phyloP scores from a whole-genome alignment of 805 yeast species.

The Maudiozyma saulgeensis region DNA sequence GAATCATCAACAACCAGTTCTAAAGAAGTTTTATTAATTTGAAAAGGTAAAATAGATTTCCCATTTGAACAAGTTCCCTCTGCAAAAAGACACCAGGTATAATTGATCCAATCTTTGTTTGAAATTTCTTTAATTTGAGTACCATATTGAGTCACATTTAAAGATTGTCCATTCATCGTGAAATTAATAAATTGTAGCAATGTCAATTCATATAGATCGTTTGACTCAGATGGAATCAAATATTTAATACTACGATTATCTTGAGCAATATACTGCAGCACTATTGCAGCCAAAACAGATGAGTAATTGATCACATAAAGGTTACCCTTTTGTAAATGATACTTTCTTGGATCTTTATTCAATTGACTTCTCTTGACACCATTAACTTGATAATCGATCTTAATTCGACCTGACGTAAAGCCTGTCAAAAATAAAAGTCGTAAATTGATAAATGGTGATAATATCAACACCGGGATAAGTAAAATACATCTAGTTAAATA shows the following conservation, averaged over 20 bases:
- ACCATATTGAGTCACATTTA: constrained; percentile 8
- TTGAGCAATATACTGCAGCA: constrained; percentile 24
- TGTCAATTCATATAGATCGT: constrained; percentile 9
- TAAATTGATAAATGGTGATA: neutral
- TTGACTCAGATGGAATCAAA: constrained; percentile 15
- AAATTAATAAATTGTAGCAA: constrained; percentile 13
- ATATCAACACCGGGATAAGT: neutral
- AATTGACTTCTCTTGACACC: constrained; percentile 35
- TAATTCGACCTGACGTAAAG: neutral
- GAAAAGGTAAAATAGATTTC: constrained; percentile 57
- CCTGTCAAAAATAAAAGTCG: neutral
- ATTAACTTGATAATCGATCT: constrained; percentile 32
- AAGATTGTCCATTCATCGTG: constrained; percentile 16
- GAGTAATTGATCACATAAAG: constrained; percentile 41
- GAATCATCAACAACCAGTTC: neutral
- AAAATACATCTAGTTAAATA: neutral
- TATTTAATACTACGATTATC: constrained; percentile 12
- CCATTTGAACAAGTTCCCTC: constrained; percentile 89
- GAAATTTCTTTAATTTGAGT: neutral
- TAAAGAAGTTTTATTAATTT: constrained; percentile 19
- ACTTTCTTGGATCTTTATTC: constrained; percentile 4
- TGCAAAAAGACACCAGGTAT: constrained; percentile 46
- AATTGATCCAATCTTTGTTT: constrained; percentile 16
- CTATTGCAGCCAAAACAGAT: constrained; percentile 38
- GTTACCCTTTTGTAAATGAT: constrained; percentile 32